Base-by-base conservation (phyloP, 2,329 filamentous ascomycete genomes). In the Fusarium sp. region DNA sequence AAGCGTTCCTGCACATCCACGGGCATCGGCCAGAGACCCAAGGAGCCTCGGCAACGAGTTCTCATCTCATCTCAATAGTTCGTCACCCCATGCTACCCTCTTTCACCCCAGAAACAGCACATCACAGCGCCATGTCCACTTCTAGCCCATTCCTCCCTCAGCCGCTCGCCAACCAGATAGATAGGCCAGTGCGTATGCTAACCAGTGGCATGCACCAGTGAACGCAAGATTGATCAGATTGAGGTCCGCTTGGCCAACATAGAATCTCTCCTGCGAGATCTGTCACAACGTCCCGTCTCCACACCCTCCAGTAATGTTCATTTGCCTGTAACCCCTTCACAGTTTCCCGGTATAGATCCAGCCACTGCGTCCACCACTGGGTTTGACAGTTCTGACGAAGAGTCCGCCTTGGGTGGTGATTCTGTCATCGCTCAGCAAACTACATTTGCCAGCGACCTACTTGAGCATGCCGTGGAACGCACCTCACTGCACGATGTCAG, bases 1-100 rank as follows among this genome's bases (percentile, higher is more conserved):
- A 83, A 82, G 63, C 80, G 85, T 11, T 72, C 79, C 14, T 88
- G 86, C 71, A 86, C 83, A 58, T 87, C 84, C 6, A 86, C 84
- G 1, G 85, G 85, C 5, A 77, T 80, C 14, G 83, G 83, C 10
- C 85, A 87, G 70, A 82, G 84, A 60, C 83, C 84, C 25, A 86
- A 84, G 72, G 85, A 87, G 71, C 77, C 80, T 42, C 80, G 85
- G 39, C 85, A 87, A 70, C 79, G 86, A 51, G 85, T 88, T 37
- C 78, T 88, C 64, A 88, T 88, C 59, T 87, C 86, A 4, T 85
- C 84, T 41, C 85, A 88, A 81, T 88, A 88, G 85, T 88, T 76
- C 69, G 84, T 79, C 43, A 36, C 42, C 45, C 49, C 50, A 20
- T 60, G 13, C 35, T 17, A 15, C 35, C 20, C 33, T 37, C 48